phyloP scores from a whole-genome alignment of 352 stramenopile genomes.

The Phytophthora cactorum region DNA sequence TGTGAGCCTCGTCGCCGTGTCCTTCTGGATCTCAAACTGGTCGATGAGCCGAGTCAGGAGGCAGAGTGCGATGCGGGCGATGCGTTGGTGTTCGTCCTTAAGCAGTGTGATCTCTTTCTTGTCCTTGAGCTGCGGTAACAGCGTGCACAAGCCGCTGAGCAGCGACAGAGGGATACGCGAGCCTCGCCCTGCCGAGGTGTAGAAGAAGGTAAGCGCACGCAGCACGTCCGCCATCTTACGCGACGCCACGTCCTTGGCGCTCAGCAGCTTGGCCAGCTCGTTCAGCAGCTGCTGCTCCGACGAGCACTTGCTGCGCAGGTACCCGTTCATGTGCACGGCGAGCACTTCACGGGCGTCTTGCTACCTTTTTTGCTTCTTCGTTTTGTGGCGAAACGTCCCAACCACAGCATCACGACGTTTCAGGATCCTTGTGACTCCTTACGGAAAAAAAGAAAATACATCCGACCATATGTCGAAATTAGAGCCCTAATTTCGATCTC shows the following conservation, averaged over 20 bases:
- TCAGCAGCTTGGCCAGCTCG: conserved; percentile 70
- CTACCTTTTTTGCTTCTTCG: too few species aligned
- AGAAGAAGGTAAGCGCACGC: conserved; percentile 76
- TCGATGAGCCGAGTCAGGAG: conserved; percentile 68
- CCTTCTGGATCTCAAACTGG: conserved; percentile 58
- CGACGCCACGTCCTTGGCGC: conserved; percentile 62
- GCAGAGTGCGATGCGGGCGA: conserved; percentile 66
- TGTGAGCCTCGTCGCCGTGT: conserved; percentile 18
- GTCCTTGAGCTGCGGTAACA: conserved; percentile 78
- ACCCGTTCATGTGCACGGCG: conserved; percentile 59
- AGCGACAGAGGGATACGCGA: conserved; percentile 62
- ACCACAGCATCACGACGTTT: too few species aligned
- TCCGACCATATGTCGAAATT: too few species aligned
- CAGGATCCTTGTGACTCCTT: too few species aligned
- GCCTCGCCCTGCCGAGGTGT: conserved; percentile 61
- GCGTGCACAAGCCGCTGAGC: conserved; percentile 63
- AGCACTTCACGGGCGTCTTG: not conserved
- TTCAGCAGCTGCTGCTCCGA: conserved; percentile 88
- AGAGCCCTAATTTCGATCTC: too few species aligned
- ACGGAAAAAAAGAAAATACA: too few species aligned
- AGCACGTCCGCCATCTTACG: conserved; percentile 77
- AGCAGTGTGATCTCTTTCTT: conserved; percentile 55
- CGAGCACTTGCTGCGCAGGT: conserved; percentile 71
- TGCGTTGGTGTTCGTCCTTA: conserved; percentile 66
- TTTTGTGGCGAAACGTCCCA: too few species aligned